phyloP scores from a whole-genome alignment of 768 basidiomycete species.

The Wakefieldia striispora region DNA sequence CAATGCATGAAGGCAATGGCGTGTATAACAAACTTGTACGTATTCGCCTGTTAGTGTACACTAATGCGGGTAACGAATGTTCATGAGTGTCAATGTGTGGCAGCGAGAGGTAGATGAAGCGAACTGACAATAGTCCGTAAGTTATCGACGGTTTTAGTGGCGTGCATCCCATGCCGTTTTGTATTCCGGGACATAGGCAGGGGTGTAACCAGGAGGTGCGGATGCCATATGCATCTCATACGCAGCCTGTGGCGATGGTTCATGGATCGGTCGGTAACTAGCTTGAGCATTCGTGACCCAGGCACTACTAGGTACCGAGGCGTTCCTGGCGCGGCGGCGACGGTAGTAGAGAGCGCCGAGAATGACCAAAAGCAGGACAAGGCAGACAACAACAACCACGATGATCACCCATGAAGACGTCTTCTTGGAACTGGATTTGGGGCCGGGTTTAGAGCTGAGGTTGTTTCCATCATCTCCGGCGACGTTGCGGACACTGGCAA shows the following conservation, averaged over 20 bases:
- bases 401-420: slow-evolving; percentile 13
- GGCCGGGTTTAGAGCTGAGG: slow-evolving; percentile 37
- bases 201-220: slow-evolving; percentile 10
- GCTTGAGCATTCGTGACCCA: slow-evolving; percentile 4
- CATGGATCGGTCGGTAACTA: slow-evolving; percentile 24
- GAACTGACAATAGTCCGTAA: not conserved
- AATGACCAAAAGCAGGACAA: slow-evolving; percentile 9
- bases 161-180: slow-evolving; percentile 27
- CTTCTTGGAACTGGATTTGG: slow-evolving; percentile 17
- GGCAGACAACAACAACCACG: slow-evolving; percentile 7
- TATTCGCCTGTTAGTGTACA: not conserved
- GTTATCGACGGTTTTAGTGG: not conserved
- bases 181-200: slow-evolving; percentile 16
- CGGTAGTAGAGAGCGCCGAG: slow-evolving; percentile 4
- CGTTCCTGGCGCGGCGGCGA: slow-evolving; percentile 13
- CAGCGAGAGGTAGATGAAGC: not conserved
- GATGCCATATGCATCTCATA: slow-evolving; percentile 26
- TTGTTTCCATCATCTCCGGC: slow-evolving; percentile 27
- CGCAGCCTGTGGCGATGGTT: slow-evolving; percentile 29
- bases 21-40: no score
- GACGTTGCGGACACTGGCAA: slow-evolving; percentile 9
- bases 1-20: not conserved
- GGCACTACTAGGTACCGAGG: not conserved
- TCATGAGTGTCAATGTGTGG: not conserved
- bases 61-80: not conserved